Evolutionary conservation across 768 basidiomycete genomes (phyloP).

Genomic region (Boletus eberwhitei): DNA sequence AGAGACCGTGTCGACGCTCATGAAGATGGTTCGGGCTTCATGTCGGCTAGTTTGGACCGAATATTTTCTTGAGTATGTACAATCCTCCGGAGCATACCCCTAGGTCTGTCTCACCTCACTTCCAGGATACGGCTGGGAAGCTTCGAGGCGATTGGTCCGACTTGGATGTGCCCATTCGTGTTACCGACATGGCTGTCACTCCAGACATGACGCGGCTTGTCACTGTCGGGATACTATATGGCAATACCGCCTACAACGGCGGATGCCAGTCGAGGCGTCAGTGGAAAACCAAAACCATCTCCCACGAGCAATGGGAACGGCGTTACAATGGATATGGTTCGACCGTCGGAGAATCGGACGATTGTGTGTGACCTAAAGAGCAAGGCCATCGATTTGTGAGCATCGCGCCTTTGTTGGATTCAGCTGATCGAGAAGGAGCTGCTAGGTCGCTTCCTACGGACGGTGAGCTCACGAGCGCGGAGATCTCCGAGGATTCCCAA

Average conservation of each 20-base stretch:
- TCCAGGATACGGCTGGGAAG: constrained; percentile 73
- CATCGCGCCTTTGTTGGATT: constrained; percentile 14
- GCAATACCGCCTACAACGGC: constrained; percentile 19
- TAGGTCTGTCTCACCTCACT: constrained; percentile 8
- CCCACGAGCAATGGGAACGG: constrained; percentile 33
- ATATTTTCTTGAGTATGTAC: constrained; percentile 76
- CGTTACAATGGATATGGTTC: constrained; percentile 31
- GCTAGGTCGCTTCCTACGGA: constrained; percentile 61
- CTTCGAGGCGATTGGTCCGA: constrained; percentile 65
- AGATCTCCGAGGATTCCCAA: constrained; percentile 80
- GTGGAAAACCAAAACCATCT: constrained; percentile 35
- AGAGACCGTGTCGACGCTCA: constrained; percentile 82
- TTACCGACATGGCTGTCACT: constrained; percentile 83
- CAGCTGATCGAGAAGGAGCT: constrained; percentile 4
- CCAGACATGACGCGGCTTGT: constrained; percentile 83
- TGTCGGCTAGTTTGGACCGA: constrained; percentile 85
- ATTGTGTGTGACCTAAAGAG: constrained; percentile 74
- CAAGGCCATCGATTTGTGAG: constrained; percentile 67
- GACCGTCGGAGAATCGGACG: constrained; percentile 55
- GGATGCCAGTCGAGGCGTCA: constrained; percentile 26
- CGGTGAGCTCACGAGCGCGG: constrained; percentile 86
- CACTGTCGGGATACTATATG: constrained; percentile 67
- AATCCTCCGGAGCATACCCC: background rate
- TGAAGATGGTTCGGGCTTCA: constrained; percentile 84
- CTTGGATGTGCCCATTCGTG: constrained; percentile 70